Conservation (phyloP, 2,329 filamentous ascomycete genomes). For the Xylariales sp. region DNA sequence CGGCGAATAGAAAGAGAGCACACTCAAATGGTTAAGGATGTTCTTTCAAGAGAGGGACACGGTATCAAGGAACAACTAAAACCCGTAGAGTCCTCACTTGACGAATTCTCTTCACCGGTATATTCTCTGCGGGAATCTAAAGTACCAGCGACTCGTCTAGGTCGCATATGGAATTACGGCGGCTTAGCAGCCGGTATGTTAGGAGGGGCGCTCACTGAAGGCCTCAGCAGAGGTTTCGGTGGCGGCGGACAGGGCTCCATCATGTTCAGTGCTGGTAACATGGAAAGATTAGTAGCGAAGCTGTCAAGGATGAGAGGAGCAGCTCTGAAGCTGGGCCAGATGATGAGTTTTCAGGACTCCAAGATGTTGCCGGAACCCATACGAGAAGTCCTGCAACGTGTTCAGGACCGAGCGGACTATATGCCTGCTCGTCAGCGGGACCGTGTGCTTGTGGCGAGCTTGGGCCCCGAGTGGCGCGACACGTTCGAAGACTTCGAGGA, state of each 20-base stretch:
- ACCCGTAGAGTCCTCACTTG: constrained; percentile 23
- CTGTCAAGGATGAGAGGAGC: constrained; percentile 96
- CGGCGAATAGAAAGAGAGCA: constrained; percentile 41
- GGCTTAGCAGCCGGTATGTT: constrained; percentile 96
- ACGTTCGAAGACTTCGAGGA: constrained; percentile 89
- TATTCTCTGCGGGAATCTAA: constrained; percentile 88
- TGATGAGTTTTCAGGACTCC: constrained; percentile 97
- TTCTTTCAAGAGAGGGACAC: constrained; percentile 43
- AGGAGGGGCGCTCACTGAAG: constrained; percentile 88
- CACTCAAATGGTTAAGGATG: constrained; percentile 43
- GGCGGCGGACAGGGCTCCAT: constrained; percentile 76
- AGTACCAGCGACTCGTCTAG: constrained; percentile 87
- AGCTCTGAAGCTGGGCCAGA: constrained; percentile 95
- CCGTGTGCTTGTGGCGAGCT: constrained; percentile 80
- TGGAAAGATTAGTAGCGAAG: constrained; percentile 92
- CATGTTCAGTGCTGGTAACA: constrained; percentile 88
- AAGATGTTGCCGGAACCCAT: constrained; percentile 92
- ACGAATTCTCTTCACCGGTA: constrained; percentile 43
- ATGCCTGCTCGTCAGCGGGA: constrained; percentile 96
- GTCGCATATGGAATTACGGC: constrained; percentile 93
- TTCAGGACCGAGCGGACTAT: constrained; percentile 96
- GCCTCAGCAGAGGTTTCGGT: constrained; percentile 82
- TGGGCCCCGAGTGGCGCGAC: constrained; percentile 86
- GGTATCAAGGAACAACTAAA: constrained; percentile 29
- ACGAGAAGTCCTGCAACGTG: constrained; percentile 89